A percentile compares a stretch with the other conserved stretches of the same genome.
Evolutionary conservation across 2,329 filamentous ascomycete genomes (phyloP).

Genomic region (Aureobasidium sp.): DNA sequence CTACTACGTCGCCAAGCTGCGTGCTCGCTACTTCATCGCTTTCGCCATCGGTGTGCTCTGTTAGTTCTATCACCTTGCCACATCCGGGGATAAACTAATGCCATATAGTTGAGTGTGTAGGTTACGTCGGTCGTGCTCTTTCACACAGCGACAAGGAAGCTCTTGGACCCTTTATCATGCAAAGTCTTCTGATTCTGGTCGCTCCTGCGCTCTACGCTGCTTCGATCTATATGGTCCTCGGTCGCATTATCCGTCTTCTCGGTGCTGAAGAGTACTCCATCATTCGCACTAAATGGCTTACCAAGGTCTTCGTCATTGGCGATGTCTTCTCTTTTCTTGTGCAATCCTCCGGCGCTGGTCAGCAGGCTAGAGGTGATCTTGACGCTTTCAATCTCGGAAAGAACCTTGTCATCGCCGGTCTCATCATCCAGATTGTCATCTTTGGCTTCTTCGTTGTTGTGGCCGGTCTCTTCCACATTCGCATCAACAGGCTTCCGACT

Average conservation of each 20-base stretch:
- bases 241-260: conserved; percentile 38
- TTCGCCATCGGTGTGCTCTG: conserved; percentile 43
- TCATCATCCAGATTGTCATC: conserved; percentile 45
- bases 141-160: conserved; percentile 29
- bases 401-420: conserved; percentile 41
- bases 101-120: conserved; percentile 40
- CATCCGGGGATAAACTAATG: neutral
- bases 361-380: conserved; percentile 28
- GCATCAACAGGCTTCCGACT: conserved; percentile 22
- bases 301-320: conserved; percentile 42
- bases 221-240: conserved; percentile 44
- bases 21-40: conserved; percentile 37
- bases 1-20: conserved; percentile 5
- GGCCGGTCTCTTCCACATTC: conserved; percentile 25
- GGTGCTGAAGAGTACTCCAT: conserved; percentile 37
- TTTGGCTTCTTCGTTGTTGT: conserved; percentile 44
- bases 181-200: conserved; percentile 41
- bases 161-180: conserved; percentile 35
- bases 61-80: conserved; percentile 28
- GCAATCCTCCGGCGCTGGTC: conserved; percentile 39
- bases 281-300: conserved; percentile 39
- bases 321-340: conserved; percentile 44
- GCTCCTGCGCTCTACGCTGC: conserved; percentile 46
- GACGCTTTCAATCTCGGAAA: conserved; percentile 32
- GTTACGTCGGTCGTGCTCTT: conserved; percentile 46